Evolutionary conservation across 768 basidiomycete species (phyloP).

Genomic region (Termitomyces sp.): DNA sequence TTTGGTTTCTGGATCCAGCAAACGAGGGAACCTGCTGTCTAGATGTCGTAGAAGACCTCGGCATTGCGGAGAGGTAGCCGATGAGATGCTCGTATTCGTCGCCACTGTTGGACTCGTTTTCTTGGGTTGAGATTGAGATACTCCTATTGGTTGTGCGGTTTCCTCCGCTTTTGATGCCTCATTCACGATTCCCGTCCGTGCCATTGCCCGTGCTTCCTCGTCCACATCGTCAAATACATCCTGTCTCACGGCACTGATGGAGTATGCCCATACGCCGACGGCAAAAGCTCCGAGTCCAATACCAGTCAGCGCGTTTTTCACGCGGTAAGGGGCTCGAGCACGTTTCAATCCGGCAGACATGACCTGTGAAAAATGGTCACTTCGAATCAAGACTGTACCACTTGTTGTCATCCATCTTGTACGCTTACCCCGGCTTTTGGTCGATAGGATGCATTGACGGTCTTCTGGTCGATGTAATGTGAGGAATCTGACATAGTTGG

Average conservation of each 20-base stretch:
- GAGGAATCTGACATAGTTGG: constrained; percentile 11
- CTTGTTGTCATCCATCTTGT: constrained; percentile 1
- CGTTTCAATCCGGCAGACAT: constrained; percentile 88
- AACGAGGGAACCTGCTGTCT: constrained; percentile 38
- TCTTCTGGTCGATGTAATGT: constrained; percentile 39
- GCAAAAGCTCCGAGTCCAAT: constrained; percentile 66
- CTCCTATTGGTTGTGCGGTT: constrained; percentile 10
- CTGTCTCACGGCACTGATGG: constrained; percentile 90
- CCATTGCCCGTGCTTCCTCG: constrained; percentile 64
- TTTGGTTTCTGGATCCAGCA: constrained; percentile 57
- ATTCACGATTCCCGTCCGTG: constrained; percentile 23
- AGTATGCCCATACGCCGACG: constrained; percentile 84
- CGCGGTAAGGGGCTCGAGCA: constrained; percentile 78
- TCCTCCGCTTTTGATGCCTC: constrained; percentile 24
- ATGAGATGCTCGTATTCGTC: background rate
- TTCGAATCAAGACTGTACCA: background rate
- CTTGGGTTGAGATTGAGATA: constrained; percentile 4
- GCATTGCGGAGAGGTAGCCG: constrained; percentile 4
- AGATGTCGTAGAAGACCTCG: constrained; percentile 44
- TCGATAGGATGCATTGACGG: constrained; percentile 43
- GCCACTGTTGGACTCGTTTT: background rate
- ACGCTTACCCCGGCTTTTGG: constrained; percentile 45
- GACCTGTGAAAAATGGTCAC: constrained; percentile 33
- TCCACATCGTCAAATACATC: constrained; percentile 88
- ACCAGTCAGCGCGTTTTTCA: constrained; percentile 79